A percentile compares a stretch with the other conserved stretches of the same genome.
These are phyloP conservation scores for Aureobasidium sp. DNA, from an alignment of 2,329 filamentous ascomycete genomes.

Conservation along the genomic window DNA sequence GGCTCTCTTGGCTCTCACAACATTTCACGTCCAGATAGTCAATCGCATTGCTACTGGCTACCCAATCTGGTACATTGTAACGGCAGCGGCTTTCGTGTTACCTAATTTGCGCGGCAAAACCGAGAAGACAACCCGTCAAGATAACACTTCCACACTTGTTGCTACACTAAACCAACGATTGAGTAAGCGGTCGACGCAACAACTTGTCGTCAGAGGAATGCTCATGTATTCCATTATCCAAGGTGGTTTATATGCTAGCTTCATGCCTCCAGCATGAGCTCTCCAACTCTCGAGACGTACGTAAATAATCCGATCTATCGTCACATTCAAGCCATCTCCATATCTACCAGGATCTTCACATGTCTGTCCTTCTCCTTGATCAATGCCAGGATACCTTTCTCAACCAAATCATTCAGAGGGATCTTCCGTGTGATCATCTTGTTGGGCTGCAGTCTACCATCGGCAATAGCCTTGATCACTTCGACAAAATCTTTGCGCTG, in stretches of 20 bases:
- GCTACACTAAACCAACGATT: neutral
- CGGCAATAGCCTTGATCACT: conserved; percentile 18
- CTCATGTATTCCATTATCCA: conserved; percentile 79
- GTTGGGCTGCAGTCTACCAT: conserved; percentile 16
- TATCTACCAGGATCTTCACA: conserved; percentile 19
- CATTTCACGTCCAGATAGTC: conserved; percentile 90
- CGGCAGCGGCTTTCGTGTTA: conserved; percentile 46
- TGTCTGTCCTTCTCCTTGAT: conserved; percentile 19
- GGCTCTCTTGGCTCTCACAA: conserved; percentile 63
- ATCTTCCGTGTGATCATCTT: conserved; percentile 20
- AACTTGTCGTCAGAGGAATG: conserved; percentile 56
- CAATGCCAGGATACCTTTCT: conserved; percentile 19
- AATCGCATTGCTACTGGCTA: conserved; percentile 83
- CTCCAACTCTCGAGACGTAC: neutral
- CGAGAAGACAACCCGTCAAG: neutral
- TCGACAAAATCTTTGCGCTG: conserved; percentile 19
- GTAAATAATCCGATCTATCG: neutral
- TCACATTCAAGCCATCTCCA: conserved; percentile 2
- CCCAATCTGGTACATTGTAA: conserved; percentile 80
- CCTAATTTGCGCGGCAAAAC: conserved; percentile 20
- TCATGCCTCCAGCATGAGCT: conserved; percentile 75
- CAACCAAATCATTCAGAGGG: conserved; percentile 16
- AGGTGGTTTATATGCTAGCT: conserved; percentile 76
- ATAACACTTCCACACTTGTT: neutral
- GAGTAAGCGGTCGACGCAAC: conserved; percentile 5